Percentiles rank a stretch among this genome's conserved stretches.
Conservation (phyloP, 2,329 filamentous ascomycete species). For the Botryotinia globosa region DNA sequence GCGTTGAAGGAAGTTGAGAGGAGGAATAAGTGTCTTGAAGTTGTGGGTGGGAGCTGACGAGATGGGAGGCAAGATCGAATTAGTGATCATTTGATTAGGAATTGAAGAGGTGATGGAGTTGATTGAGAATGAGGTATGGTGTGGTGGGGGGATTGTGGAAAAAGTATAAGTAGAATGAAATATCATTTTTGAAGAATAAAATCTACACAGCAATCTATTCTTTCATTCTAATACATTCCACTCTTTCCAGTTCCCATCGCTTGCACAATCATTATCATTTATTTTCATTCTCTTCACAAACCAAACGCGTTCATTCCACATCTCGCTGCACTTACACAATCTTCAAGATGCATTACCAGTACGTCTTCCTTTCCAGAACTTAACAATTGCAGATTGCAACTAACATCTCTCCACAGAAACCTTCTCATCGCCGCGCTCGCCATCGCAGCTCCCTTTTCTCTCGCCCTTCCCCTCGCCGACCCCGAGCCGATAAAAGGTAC, state of each 20-base stretch:
- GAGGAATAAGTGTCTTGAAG: background rate
- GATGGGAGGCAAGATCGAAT: background rate
- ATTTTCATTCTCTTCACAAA: background rate
- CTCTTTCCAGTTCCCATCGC: background rate
- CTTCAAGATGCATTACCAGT: background rate
- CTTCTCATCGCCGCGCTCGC: background rate
- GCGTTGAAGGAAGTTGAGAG: background rate
- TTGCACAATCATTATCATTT: background rate
- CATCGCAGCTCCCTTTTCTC: background rate
- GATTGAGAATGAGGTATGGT: background rate
- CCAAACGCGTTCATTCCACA: background rate
- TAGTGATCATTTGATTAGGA: accelerated
- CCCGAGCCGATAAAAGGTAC: background rate
- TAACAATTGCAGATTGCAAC: background rate
- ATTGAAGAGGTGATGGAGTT: background rate
- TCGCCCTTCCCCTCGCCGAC: background rate
- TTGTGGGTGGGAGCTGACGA: background rate
- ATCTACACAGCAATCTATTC: background rate
- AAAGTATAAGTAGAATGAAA: background rate
- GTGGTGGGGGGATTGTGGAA: background rate
- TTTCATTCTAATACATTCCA: background rate
- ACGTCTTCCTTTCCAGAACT: background rate
- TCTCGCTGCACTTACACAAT: background rate
- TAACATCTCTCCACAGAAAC: background rate
- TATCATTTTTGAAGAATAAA: background rate